Conservation (phyloP, 208 protist species). For the Trichomonas tenax region DNA sequence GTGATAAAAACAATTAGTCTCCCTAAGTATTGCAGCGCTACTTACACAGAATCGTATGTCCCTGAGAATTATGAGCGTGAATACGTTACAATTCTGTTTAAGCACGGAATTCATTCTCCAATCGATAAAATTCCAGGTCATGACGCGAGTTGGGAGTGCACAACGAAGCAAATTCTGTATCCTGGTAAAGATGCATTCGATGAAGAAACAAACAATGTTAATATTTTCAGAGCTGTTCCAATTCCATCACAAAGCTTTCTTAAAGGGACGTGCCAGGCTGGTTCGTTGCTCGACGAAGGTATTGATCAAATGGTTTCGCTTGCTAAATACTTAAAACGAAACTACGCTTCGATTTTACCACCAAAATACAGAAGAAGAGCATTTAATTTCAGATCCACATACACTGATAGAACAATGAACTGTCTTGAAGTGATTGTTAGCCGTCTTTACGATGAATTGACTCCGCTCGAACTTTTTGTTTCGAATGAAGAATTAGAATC, state of each 20-base stretch:
- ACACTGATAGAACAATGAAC: not conserved
- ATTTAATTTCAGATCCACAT: not conserved
- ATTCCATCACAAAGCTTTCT: conserved; percentile 2
- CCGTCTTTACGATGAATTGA: not conserved
- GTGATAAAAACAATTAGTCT: no score
- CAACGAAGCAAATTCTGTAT: not conserved
- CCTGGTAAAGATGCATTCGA: not conserved
- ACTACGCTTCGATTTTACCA: not conserved
- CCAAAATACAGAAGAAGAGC: not conserved
- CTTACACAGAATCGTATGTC: not conserved
- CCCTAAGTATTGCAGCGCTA: not conserved
- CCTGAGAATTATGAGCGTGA: not conserved
- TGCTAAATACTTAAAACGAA: not conserved
- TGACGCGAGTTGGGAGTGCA: not conserved
- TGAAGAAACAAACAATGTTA: not conserved
- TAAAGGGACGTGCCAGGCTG: not conserved
- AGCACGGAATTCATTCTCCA: not conserved
- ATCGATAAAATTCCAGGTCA: not conserved
- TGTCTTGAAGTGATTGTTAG: not conserved
- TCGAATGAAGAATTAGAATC: conserved; percentile 18
- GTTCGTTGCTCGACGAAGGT: not conserved
- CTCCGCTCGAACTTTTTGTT: not conserved
- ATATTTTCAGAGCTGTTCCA: not conserved
- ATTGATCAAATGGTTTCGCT: not conserved
- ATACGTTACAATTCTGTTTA: not conserved